Base-by-base conservation (phyloP, 768 basidiomycete species). In the Calocybe cyanea region DNA sequence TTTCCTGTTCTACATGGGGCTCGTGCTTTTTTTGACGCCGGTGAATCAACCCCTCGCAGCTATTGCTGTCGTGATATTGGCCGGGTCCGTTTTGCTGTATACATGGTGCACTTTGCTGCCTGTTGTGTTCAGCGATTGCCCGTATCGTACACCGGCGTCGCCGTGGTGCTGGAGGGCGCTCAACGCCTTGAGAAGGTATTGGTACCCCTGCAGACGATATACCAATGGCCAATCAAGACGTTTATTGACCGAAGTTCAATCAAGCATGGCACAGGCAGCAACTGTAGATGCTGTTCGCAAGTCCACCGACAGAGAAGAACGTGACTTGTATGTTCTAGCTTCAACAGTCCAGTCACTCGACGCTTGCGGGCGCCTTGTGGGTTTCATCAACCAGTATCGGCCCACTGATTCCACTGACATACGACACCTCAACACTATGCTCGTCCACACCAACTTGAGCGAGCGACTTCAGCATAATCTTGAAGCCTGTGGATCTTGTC, bases 261-360 rank as follows among this genome's bases (percentile, higher is more conserved):
- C 41, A 2, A 42, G 19, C 17, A 42, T 42, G 41, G 32, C 32
- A 3, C 41, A 42, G 5, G 31, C 17, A 10, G 23, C 17, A 8
- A 18, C 17, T 7, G 11, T 28, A 19, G 30, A 42, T 33, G 41
- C 41, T 18, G 32, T 11, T 32, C 41, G 30, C 28, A 18, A 7
- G 4, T 32, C 41, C 3, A 9, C 41, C 8, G 20, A 21, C 9
- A 25, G 41, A 3, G 30, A 34, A 15, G 8, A 42, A 20, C 32
- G 41, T 9, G 41, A 42, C n/a, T 15, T 19, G 10, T 6, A 4
- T 14, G 32, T 42, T 18, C 31, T 42, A 7, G 20, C 41, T 11
- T 30, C 20, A 3, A 42, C 41, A 13, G 30, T 42, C 7, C 41
- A 42, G 41, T 32, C 41, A 11, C n/a, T 42, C 18, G 41, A 42